Base-by-base conservation (phyloP, 2,329 filamentous ascomycete species). In the Alternaria gaisen region DNA sequence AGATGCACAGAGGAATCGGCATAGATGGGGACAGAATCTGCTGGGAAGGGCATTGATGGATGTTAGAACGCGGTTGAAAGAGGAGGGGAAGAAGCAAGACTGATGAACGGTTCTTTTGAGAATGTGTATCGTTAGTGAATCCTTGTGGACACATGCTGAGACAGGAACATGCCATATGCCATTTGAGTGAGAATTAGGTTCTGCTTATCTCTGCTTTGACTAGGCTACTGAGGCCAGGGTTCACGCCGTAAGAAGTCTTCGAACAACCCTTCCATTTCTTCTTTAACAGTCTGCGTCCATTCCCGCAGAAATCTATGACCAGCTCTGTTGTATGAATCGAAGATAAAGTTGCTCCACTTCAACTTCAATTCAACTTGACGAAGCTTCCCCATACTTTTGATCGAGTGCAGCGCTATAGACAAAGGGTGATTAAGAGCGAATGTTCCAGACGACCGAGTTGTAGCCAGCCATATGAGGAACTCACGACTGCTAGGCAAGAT, bases 21-120 rank as follows among this genome's bases (percentile, higher is more conserved):
- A 77, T 18, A 66, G 74, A 3, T 91, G 89, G 90, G 89, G 89
- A 0, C 58, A 84, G 77, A 91, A 91, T 76, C 71, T 90, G 58
- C 73, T 91, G 47, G 89, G 89, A 0, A 85, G 85, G 77, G 87
- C 84, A 24, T 74, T 91, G 72, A 87, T 86, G 86, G 81, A 80
- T 54, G 87, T 87, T 26, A 83, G 89, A 63, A 80, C 75, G 65
- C 79, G 80, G 65, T 74, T 91, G 64, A 82, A 81, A 61, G 73
- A 79, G 64, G 81, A 83, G 68, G 56, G 5, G 4, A 41, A 22
- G 38, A 38, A 38, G 14, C 1, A 18, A 41, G 38, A 1, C 4
- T 10, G 38, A 41, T 22, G 38, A n/a, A 5, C 4, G 38, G 9
- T 2, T 40, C 9, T 12, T 12, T 12, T 40, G 38, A n/a, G 38